Evolutionary conservation across 257 asterid genomes (phyloP).

Genomic region (Hygrophila difformis): DNA sequence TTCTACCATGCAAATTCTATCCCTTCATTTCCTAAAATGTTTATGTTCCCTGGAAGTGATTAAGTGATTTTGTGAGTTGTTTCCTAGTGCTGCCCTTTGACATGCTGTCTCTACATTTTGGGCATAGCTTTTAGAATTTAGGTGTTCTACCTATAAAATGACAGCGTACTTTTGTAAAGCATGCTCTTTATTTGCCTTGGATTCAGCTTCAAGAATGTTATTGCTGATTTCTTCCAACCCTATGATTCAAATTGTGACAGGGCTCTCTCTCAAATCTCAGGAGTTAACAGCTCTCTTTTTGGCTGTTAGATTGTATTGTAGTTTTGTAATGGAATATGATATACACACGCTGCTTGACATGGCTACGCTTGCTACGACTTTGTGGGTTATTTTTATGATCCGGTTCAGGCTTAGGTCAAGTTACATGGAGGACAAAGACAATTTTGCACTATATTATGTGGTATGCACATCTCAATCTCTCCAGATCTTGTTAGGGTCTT

Average conservation of each 20-base stretch:
- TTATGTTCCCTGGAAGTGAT: not conserved
- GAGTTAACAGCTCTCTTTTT: constrained; percentile 87
- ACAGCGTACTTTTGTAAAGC: not conserved
- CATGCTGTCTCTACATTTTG: not conserved
- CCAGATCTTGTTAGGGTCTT: not conserved
- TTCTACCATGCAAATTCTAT: not conserved
- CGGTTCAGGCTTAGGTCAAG: constrained; percentile 67
- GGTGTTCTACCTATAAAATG: not conserved
- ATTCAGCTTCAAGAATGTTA: constrained; percentile 1
- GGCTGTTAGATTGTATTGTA: constrained; percentile 89
- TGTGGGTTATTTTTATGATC: constrained; percentile 91
- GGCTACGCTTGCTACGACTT: constrained; percentile 80
- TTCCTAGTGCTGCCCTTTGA: constrained; percentile 1
- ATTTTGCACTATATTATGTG: constrained; percentile 63
- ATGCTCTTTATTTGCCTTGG: not conserved
- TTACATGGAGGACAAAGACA: constrained; percentile 88
- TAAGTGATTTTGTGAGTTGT: not conserved
- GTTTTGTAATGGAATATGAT: constrained; percentile 96
- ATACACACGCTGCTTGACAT: constrained; percentile 87
- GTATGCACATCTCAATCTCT: constrained; percentile 31
- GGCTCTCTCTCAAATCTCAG: constrained; percentile 91
- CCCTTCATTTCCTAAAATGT: no score
- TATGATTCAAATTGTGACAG: constrained; percentile 25
- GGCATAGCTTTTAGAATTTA: not conserved
- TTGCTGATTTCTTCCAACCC: constrained; percentile 9